Evolutionary conservation across 2,329 filamentous ascomycete genomes (phyloP).

Genomic region (Berkeleyomyces rouxiae): DNA sequence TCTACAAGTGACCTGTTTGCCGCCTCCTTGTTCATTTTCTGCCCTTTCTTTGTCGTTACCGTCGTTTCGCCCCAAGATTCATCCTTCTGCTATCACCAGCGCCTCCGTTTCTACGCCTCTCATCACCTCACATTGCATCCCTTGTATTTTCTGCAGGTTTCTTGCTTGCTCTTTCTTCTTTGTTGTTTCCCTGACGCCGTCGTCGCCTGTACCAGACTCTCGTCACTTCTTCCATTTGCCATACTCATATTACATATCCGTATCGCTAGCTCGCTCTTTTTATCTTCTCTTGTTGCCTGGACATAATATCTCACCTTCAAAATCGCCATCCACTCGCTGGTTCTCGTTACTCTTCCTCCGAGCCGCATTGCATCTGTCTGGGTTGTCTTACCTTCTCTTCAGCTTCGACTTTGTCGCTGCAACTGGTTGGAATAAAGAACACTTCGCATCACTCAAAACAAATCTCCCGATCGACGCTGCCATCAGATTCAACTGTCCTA

Average conservation of each 20-base stretch:
- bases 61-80: background rate
- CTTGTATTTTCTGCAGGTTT: background rate
- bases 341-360: background rate
- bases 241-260: no score
- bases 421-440: background rate
- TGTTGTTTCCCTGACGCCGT: background rate
- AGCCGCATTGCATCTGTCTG: background rate
- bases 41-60: background rate
- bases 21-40: background rate
- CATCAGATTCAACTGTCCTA: no score
- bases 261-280: no score
- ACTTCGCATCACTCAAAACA: background rate
- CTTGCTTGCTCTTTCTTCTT: background rate
- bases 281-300: no score
- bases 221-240: background rate
- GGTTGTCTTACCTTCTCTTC: slow-evolving; percentile 8
- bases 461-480: background rate
- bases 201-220: background rate
- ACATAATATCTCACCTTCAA: no score
- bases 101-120: background rate
- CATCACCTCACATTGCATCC: background rate
- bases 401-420: slow-evolving; percentile 6
- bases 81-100: background rate
- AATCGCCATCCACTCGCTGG: background rate
- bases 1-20: background rate